Percentiles rank a stretch among this genome's conserved stretches.
These are phyloP conservation scores for Talaromyces ruber DNA, from an alignment of 495 filamentous ascomycete species.

Conservation along the genomic window DNA sequence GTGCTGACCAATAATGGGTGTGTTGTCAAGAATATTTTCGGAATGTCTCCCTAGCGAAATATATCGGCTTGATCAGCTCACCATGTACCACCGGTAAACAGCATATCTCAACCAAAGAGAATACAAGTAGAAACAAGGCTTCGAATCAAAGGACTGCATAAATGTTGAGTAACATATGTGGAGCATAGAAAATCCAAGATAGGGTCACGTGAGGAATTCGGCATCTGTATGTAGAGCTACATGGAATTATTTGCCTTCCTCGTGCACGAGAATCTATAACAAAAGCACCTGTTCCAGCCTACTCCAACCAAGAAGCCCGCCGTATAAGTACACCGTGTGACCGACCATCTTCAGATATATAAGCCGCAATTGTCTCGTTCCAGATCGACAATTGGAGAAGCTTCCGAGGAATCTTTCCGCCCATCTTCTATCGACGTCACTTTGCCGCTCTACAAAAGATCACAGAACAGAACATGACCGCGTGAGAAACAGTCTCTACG, in stretches of 20 bases:
- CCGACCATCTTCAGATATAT: not conserved
- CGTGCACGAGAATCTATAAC: not conserved
- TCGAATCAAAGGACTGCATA: not conserved
- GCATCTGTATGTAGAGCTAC: not conserved
- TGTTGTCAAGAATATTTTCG: not conserved
- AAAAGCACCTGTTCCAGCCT: not conserved
- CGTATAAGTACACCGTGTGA: not conserved
- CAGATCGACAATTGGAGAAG: not conserved
- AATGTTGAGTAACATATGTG: not conserved
- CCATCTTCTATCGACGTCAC: not conserved
- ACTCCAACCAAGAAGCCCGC: not conserved
- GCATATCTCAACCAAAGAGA: not conserved
- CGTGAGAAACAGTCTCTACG: not conserved
- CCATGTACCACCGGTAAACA: not conserved
- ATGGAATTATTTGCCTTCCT: not conserved
- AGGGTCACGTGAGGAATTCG: not conserved
- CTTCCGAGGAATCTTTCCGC: not conserved
- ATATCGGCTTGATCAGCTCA: too few relatives aligned
- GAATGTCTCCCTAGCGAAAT: too few relatives aligned
- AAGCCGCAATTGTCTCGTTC: not conserved
- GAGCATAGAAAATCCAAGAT: not conserved
- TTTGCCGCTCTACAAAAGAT: not conserved
- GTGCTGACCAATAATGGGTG: too few relatives aligned
- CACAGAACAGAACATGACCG: not conserved
- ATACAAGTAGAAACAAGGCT: not conserved